These are phyloP conservation scores for Salix dunnii DNA, from an alignment of 345 rosid species.

Conservation along the genomic window DNA sequence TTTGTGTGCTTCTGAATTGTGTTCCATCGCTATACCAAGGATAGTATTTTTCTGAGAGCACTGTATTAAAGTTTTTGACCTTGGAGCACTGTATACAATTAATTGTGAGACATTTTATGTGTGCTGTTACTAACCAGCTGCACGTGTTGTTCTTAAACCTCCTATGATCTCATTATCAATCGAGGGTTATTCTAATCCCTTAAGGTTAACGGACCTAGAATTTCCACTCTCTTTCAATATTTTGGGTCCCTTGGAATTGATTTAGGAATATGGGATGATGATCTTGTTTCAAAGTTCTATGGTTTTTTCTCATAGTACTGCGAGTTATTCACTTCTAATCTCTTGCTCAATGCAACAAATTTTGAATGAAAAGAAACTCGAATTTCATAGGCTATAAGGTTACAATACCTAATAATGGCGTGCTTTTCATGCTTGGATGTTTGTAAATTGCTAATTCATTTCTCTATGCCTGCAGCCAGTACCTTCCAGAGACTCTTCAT, in stretches of 20 bases:
- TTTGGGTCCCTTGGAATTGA: not conserved
- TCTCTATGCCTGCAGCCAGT: constrained; percentile 54
- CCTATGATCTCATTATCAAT: not conserved
- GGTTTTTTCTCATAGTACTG: not conserved
- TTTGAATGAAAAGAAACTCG: not conserved
- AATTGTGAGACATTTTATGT: not conserved
- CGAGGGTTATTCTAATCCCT: not conserved
- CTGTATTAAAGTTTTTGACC: not conserved
- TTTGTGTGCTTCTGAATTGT: not conserved
- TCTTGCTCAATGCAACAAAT: not conserved
- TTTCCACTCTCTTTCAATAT: not conserved
- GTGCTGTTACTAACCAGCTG: not conserved
- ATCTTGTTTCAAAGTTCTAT: not conserved
- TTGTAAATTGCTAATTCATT: not conserved
- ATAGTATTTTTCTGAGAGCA: not conserved
- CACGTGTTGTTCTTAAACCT: not conserved
- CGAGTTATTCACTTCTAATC: not conserved
- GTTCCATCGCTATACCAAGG: not conserved
- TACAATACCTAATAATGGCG: not conserved
- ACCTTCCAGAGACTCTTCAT: constrained; percentile 81
- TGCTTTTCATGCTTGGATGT: not conserved
- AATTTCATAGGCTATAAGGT: not conserved
- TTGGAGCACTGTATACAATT: not conserved
- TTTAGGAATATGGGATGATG: not conserved
- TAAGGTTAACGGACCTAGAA: not conserved